Evolutionary conservation across 1,284 basidiomycete species (phyloP), one percentile per base, ranked within the genome.

Genomic region (Gymnopus androsaceus): DNA sequence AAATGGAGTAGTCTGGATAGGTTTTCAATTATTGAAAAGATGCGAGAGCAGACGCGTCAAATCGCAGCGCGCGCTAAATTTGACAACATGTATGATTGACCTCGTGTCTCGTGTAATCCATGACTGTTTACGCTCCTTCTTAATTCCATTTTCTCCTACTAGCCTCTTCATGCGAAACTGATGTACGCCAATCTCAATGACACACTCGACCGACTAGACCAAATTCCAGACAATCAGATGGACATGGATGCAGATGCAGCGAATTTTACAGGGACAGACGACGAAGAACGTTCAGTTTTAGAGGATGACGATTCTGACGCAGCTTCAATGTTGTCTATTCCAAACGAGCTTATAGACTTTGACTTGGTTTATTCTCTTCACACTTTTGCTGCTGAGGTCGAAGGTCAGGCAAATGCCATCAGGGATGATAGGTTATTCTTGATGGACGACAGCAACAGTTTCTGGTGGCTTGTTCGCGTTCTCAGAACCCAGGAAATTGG

Each of bases 401-500:
- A 97, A 67, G 95, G 95, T 19, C 95, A 98, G 72, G 95, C 95
- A 2, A 95, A 93, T 61, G 95, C 97, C 60, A 92, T 95, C 72
- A 96, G 95, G 72, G 95, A 95, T 34, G 95, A 98, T 77, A 92
- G 90, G 59, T 81, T 98, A 34, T 88, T 94, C 66, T 77, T 98
- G 41, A 92, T 97, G 81, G 95, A 98, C 74, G 95, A 98, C 70
- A 93, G 88, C 59, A 97, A 98, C 73, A 94, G 91, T 71, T 98
- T 97, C 74, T 97, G 95, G 95, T 97, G 95, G 95, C 87, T 97
- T 49, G 94, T 98, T 15, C 85, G 94, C 52, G 95, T 97, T 4
- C 83, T 98, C 65, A 98, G 95, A 78, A 98, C 93, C 2, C 94
- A 98, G 72, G 95, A 98, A 67, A 94, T 99, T n/a, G 96, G 96